Conservation (phyloP, 1,139 yeast species). For the Saccharomyces hybrid region DNA sequence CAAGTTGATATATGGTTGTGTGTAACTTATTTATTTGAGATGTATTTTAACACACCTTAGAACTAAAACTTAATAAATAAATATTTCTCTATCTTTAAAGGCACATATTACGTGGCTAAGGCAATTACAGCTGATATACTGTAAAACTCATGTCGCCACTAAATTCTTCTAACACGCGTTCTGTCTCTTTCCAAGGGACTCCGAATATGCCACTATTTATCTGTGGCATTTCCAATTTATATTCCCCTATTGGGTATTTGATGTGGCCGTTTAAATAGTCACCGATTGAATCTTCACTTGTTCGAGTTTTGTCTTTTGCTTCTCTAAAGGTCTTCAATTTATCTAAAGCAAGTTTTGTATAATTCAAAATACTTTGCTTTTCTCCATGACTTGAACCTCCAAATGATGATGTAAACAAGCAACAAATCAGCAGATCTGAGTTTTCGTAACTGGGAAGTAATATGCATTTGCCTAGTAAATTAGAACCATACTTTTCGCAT, state of each 20-base stretch:
- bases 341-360: slow-evolving; percentile 16
- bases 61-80: background rate
- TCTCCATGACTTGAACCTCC: slow-evolving; percentile 21
- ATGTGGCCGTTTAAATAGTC: slow-evolving; percentile 5
- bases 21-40: background rate
- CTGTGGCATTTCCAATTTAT: slow-evolving; percentile 54
- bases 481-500: slow-evolving; percentile 19
- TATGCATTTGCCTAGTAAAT: slow-evolving; percentile 21
- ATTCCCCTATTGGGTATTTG: slow-evolving; percentile 10
- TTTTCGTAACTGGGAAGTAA: slow-evolving; percentile 21
- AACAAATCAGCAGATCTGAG: slow-evolving; percentile 18
- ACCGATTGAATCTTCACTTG: background rate
- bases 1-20: background rate
- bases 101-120: background rate
- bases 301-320: background rate
- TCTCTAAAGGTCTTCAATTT: background rate
- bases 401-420: slow-evolving; percentile 23
- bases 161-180: slow-evolving; percentile 37
- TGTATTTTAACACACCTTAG: background rate
- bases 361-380: slow-evolving; percentile 13
- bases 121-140: slow-evolving; percentile 12
- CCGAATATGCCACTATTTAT: slow-evolving; percentile 75
- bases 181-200: slow-evolving; percentile 74
- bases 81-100: no score
- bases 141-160: slow-evolving; percentile 35